A percentile compares a stretch with the other conserved stretches of the same genome.
phyloP scores from a whole-genome alignment of 2,329 filamentous ascomycete genomes.

The Leptodontidium sp. region DNA sequence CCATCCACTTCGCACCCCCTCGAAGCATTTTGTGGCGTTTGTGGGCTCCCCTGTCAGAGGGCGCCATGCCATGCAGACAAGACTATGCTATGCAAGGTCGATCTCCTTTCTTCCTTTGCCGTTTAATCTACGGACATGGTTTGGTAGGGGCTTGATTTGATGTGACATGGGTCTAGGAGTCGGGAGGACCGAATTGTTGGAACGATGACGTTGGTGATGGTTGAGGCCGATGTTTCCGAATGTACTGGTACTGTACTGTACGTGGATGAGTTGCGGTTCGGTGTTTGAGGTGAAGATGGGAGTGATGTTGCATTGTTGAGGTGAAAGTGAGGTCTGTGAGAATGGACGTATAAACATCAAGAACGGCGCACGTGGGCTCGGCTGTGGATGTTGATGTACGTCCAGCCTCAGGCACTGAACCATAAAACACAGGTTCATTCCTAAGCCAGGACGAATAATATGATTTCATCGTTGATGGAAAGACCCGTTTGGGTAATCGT shows the following conservation, averaged over 20 bases:
- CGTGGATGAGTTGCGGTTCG: not conserved
- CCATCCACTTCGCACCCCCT: not conserved
- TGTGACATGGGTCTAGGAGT: not conserved
- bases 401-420: not conserved
- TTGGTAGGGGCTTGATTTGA: not conserved
- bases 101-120: conserved; percentile 6
- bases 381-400: not conserved
- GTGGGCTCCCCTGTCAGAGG: conserved; percentile 5
- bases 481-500: no score
- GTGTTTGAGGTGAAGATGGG: not conserved
- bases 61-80: conserved; percentile 9
- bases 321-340: conserved; percentile 3
- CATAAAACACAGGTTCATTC: no score
- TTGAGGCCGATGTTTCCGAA: not conserved
- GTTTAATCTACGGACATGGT: not conserved
- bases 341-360: conserved; percentile 8
- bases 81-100: conserved; percentile 14
- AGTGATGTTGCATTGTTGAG: not conserved
- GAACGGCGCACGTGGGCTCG: conserved; percentile 12
- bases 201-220: not conserved
- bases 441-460: no score
- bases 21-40: conserved; percentile 20
- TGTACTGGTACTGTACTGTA: not conserved
- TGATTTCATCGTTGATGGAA: not conserved
- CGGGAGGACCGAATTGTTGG: not conserved